Evolutionary conservation across 805 yeast genomes (phyloP).

Genomic region (Metschnikowia henanensis): DNA sequence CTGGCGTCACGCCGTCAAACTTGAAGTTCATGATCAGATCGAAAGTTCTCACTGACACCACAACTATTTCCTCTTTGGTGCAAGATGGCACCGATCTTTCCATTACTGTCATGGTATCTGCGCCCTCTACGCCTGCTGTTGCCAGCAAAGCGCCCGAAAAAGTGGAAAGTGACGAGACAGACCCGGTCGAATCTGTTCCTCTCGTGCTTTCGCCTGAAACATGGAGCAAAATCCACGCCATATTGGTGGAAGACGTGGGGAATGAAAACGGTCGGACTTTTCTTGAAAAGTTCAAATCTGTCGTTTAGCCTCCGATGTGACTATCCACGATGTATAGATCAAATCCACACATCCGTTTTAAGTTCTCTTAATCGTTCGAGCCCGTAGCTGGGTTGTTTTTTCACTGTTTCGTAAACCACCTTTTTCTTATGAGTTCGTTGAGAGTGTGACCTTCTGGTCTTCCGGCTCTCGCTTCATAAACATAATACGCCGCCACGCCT

Average conservation of each 20-base stretch:
- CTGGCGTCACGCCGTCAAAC: constrained; percentile 36
- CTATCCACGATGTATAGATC: too few relatives aligned
- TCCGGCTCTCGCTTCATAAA: constrained; percentile 58
- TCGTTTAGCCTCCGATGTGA: too few relatives aligned
- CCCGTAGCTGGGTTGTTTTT: too few relatives aligned
- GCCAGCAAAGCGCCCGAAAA: too few relatives aligned
- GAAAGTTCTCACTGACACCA: constrained; percentile 57
- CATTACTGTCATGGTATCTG: constrained; percentile 21
- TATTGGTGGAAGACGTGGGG: constrained; percentile 36
- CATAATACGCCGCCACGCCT: constrained; percentile 63
- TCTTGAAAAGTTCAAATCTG: constrained; percentile 27
- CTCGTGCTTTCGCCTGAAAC: constrained; percentile 26
- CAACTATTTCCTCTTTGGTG: constrained; percentile 31
- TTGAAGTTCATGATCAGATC: constrained; percentile 59
- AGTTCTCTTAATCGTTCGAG: too few relatives aligned
- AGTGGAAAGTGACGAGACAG: constrained; percentile 1
- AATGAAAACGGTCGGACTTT: constrained; percentile 23
- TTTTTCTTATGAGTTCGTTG: constrained; percentile 48
- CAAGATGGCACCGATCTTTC: constrained; percentile 11
- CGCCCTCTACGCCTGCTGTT: too few relatives aligned
- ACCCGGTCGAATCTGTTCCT: constrained; percentile 9
- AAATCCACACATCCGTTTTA: too few relatives aligned
- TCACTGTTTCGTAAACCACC: constrained; percentile 9
- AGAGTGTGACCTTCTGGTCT: constrained; percentile 61
- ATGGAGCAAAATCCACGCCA: constrained; percentile 43